phyloP scores from a whole-genome alignment of 129 eudicot genomes.

The Logfia minima region DNA sequence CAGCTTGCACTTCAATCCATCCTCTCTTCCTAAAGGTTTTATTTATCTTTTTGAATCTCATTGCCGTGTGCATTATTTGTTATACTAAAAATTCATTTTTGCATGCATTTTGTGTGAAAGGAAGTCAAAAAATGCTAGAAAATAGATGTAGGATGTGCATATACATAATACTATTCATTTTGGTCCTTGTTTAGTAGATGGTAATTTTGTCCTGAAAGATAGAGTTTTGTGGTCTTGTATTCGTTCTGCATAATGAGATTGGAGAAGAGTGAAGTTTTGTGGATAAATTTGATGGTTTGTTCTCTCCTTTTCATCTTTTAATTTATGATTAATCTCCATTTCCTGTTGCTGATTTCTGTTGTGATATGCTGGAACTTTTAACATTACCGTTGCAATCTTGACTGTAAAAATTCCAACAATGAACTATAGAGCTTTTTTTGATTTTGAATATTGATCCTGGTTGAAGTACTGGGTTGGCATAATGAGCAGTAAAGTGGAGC shows the following conservation, averaged over 20 bases:
- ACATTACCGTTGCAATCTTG: not conserved
- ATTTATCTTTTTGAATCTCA: not conserved
- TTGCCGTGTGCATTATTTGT: conserved; percentile 25
- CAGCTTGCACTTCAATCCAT: conserved; percentile 88
- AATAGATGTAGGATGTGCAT: conserved; percentile 45
- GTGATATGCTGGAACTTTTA: not conserved
- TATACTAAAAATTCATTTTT: conserved; percentile 26
- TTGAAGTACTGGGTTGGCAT: no score
- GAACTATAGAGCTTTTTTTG: no score
- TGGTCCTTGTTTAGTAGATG: not conserved
- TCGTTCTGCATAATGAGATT: conserved; percentile 27
- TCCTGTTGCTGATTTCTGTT: not conserved
- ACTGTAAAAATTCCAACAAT: no score
- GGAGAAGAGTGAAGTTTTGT: conserved; percentile 32
- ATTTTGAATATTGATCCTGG: no score
- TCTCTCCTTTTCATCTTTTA: not conserved
- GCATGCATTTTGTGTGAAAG: conserved; percentile 38
- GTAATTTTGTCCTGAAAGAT: conserved; percentile 19
- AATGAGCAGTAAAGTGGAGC: no score
- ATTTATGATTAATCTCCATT: not conserved
- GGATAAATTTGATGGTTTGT: conserved; percentile 7
- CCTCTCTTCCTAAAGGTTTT: conserved; percentile 51
- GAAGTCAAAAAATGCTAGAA: conserved; percentile 13
- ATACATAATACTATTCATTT: conserved; percentile 31
- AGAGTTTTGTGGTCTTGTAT: conserved; percentile 30